These are phyloP conservation scores for Gyrodon tennesseensis DNA, from an alignment of 1,284 basidiomycete genomes.

Conservation along the genomic window DNA sequence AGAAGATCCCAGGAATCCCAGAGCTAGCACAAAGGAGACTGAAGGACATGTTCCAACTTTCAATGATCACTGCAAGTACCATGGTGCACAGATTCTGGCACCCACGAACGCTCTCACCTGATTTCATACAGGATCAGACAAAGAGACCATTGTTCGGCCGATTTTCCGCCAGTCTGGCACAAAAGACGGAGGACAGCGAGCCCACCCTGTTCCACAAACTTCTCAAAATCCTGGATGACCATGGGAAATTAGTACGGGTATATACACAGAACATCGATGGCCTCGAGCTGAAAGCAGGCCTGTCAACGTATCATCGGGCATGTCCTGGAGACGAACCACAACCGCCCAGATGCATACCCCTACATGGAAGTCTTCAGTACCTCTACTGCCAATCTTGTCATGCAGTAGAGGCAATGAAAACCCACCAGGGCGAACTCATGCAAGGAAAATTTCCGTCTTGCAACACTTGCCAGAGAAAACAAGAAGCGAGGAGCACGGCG, in stretches of 20 bases:
- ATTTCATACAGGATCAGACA: conserved; percentile 1
- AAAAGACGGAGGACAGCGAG: neutral
- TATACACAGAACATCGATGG: conserved; percentile 30
- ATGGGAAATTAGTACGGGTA: neutral
- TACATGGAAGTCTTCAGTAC: conserved; percentile 21
- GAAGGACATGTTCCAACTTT: conserved; percentile 23
- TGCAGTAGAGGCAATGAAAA: conserved; percentile 5
- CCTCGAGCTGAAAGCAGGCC: conserved; percentile 16
- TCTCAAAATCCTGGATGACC: conserved; percentile 19
- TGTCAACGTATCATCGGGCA: conserved; percentile 21
- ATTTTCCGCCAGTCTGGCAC: conserved; percentile 8
- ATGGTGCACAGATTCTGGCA: too few species aligned
- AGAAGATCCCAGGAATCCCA: conserved; percentile 6
- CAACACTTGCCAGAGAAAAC: neutral
- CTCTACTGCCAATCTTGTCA: conserved; percentile 22
- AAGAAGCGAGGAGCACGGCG: neutral
- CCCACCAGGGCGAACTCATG: neutral
- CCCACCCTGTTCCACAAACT: conserved; percentile 26
- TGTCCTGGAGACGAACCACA: too few species aligned
- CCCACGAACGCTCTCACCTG: too few species aligned
- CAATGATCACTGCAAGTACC: conserved; percentile 21
- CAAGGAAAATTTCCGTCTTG: conserved; percentile 9
- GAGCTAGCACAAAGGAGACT: conserved; percentile 5
- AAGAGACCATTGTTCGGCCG: neutral
- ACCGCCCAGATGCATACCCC: conserved; percentile 13